Base-by-base conservation (phyloP, 768 basidiomycete genomes). In the Trametopsis cervina region DNA sequence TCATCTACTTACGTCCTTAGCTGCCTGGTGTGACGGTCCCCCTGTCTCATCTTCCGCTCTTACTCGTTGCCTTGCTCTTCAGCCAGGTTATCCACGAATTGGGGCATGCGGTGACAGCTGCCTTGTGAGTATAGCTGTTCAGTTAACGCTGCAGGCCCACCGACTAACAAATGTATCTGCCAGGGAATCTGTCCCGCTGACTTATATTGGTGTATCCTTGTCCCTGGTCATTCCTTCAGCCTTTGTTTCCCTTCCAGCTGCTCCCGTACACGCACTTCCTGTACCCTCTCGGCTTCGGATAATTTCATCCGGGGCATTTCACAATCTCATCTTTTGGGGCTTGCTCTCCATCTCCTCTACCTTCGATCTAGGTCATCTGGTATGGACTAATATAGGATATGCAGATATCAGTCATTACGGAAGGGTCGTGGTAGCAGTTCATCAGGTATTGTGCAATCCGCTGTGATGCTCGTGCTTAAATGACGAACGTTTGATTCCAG, bases 21-120 rank as follows among this genome's bases (percentile, higher is more conserved):
- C 81, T 94, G 29, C 90, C 91, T 18, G 90, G 90, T 1, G 52
- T 90, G 5, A 94, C 88, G 2, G 78, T 87, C 1, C 90, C 90
- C 1, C 57, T 89, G n/a, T 64, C 66, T 21, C 81, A 93, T 58
- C 59, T 88, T 1, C 85, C 85, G 4, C 54, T 81, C 13, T 76
- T 92, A 41, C 54, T 91, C 5, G 25, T 76, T 4, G 74, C 83
- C 0, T 70, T 92, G 13, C 70, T 82, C 40, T 20, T 77, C 7
- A 74, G 76, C 46, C 89, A 91, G 62, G 55, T 82, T n/a, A 60
- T 86, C 17, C 90, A 93, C 54, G 90, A 94, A 66, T 63, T 76
- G 0, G 90, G 90, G 4, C 90, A 94, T 63, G 85, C 83, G 11
- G 58, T 91, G 38, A 69, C 81, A 7, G 90, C 83, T 11, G 84